These are phyloP conservation scores for Codiaeum variegatum DNA, from an alignment of 441 rosid species.

Conservation along the genomic window DNA sequence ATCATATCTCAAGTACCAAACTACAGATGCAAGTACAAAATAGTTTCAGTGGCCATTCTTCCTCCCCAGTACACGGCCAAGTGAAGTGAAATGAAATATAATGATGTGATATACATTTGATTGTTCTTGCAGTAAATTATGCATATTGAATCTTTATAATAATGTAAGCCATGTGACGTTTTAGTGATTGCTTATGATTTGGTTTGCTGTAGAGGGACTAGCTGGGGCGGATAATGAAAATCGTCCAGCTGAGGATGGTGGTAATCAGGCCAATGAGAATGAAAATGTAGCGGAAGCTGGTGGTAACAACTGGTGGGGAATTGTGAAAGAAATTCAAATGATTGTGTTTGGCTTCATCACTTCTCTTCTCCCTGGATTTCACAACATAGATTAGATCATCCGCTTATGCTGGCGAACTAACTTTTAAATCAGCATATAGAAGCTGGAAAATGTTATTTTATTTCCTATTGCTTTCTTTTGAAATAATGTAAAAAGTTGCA, in stretches of 20 bases:
- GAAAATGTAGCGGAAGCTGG: conserved; percentile 43
- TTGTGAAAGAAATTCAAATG: conserved; percentile 94
- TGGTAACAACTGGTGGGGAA: conserved; percentile 90
- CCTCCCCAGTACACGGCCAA: not conserved
- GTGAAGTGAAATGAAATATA: too few relatives aligned
- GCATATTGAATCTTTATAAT: not conserved
- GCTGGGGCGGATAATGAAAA: conserved; percentile 67
- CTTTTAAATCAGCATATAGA: conserved; percentile 7
- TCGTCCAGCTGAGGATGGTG: conserved; percentile 40
- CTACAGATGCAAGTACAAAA: not conserved
- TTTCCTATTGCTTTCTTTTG: not conserved
- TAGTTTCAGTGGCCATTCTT: not conserved
- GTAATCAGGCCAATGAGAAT: conserved; percentile 48
- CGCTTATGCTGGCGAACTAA: conserved; percentile 14
- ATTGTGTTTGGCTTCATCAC: conserved; percentile 93
- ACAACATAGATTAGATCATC: conserved; percentile 65
- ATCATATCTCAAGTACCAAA: not conserved
- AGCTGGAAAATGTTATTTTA: not conserved
- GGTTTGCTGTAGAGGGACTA: conserved; percentile 41
- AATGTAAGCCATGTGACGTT: not conserved
- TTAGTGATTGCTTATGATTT: not conserved
- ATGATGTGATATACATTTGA: not conserved
- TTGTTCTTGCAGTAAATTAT: not conserved
- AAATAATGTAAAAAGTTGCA: conserved; percentile 19
- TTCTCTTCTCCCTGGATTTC: conserved; percentile 93